Evolutionary conservation across 164 flowering plant species (phyloP).

Genomic region (Cinnamomum chago): DNA sequence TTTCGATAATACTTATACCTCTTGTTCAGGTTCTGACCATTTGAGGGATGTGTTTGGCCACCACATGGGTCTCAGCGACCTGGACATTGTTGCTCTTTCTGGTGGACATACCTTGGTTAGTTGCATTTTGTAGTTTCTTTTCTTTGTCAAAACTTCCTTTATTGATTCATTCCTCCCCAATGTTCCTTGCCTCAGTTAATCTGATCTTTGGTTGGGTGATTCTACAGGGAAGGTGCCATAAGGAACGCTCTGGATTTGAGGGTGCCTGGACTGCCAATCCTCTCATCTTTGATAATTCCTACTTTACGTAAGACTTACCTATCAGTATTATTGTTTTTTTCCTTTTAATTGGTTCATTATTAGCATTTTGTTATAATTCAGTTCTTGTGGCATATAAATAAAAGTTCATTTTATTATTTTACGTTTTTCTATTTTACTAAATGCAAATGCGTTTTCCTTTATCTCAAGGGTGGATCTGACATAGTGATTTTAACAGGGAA

Average conservation of each 20-base stretch:
- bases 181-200: neutral
- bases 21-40: conserved; percentile 43
- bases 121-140: neutral
- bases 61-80: conserved; percentile 53
- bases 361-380: too few species aligned
- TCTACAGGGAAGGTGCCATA: conserved; percentile 60
- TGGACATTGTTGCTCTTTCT: conserved; percentile 56
- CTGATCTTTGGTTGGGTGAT: neutral
- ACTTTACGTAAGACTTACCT: conserved; percentile 35
- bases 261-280: conserved; percentile 62
- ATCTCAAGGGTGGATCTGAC: too few species aligned
- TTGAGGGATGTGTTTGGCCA: conserved; percentile 45
- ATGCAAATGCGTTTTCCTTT: neutral
- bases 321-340: too few species aligned
- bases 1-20: neutral
- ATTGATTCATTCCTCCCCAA: neutral
- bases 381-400: too few species aligned
- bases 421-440: neutral
- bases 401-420: too few species aligned
- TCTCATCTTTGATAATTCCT: conserved; percentile 52
- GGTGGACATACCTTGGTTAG: conserved; percentile 61
- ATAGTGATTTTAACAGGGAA: conserved; percentile 21
- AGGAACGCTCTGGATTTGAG: conserved; percentile 61
- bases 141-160: neutral
- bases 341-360: too few species aligned